A percentile compares a stretch with the other conserved stretches of the same genome.
Evolutionary conservation across 306 rosid genomes (phyloP).

Genomic region (Dryas octopetala): DNA sequence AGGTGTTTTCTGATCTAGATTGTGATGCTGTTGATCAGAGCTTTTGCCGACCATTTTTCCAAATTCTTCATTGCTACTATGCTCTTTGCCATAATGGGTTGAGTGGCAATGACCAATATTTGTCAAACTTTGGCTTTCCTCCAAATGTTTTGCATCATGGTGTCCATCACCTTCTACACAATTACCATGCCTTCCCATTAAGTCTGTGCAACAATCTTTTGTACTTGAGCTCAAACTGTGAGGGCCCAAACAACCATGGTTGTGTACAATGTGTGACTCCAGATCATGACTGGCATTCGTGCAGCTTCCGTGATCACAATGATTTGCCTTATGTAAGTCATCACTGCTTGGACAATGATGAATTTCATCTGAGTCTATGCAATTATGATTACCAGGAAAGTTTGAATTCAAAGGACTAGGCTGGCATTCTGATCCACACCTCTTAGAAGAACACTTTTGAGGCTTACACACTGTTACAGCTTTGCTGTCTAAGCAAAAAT

Average conservation of each 20-base stretch:
- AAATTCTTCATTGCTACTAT: slow-evolving; percentile 2
- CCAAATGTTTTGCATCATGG: neutral
- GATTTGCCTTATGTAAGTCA: slow-evolving; percentile 34
- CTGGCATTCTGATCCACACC: slow-evolving; percentile 33
- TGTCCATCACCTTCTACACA: slow-evolving; percentile 27
- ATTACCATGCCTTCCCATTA: slow-evolving; percentile 9
- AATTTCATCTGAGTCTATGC: neutral
- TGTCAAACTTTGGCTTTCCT: slow-evolving; percentile 6
- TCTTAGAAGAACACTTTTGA: slow-evolving; percentile 40
- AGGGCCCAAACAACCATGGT: slow-evolving; percentile 25
- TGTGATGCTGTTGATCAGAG: slow-evolving; percentile 21
- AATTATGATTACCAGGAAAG: slow-evolving; percentile 29
- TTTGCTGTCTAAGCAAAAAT: slow-evolving; percentile 46
- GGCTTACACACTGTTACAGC: slow-evolving; percentile 21
- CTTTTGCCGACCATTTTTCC: slow-evolving; percentile 11
- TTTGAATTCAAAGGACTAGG: slow-evolving; percentile 33
- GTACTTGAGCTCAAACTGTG: slow-evolving; percentile 15
- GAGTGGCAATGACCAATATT: slow-evolving; percentile 32
- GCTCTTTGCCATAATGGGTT: slow-evolving; percentile 32
- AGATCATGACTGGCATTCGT: slow-evolving; percentile 23
- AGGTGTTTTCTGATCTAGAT: slow-evolving; percentile 10
- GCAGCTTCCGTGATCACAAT: slow-evolving; percentile 38
- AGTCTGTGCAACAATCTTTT: slow-evolving; percentile 20
- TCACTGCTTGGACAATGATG: neutral
- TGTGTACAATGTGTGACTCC: slow-evolving; percentile 35